Percentiles rank a stretch among this genome's conserved stretches.
phyloP scores from a whole-genome alignment of 208 protist genomes.

The Leishmania amazonensis region DNA sequence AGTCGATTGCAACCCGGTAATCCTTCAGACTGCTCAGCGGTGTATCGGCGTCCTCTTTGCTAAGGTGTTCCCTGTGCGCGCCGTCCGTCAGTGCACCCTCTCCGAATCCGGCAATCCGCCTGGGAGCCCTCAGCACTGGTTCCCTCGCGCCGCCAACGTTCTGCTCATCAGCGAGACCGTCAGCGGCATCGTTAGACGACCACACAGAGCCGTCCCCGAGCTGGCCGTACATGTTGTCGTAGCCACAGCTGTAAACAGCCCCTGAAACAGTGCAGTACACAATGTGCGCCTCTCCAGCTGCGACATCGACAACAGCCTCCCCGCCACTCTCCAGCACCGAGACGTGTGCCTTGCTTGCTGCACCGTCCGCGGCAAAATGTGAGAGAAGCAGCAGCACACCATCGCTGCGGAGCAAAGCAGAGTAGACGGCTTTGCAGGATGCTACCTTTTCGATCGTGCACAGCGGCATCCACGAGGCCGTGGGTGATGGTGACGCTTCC shows the following conservation, averaged over 20 bases:
- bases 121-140: slow-evolving; percentile 34
- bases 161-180: slow-evolving; percentile 2
- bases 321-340: slow-evolving; percentile 37
- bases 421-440: slow-evolving; percentile 27
- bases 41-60: not conserved
- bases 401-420: slow-evolving; percentile 31
- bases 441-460: slow-evolving; percentile 21
- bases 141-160: not conserved
- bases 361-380: not conserved
- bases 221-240: slow-evolving; percentile 80
- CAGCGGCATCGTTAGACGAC: slow-evolving; percentile 14
- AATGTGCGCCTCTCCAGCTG: slow-evolving; percentile 74
- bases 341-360: slow-evolving; percentile 18
- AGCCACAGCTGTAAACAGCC: slow-evolving; percentile 75
- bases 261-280: slow-evolving; percentile 81
- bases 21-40: not conserved
- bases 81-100: not conserved
- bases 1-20: slow-evolving; percentile 10
- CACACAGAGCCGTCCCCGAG: slow-evolving; percentile 84
- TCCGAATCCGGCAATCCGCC: slow-evolving; percentile 50
- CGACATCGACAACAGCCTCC: slow-evolving; percentile 68
- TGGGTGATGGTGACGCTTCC: not conserved
- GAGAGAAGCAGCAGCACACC: slow-evolving; percentile 25
- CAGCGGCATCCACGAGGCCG: not conserved
- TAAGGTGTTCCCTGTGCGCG: not conserved